Conservation (phyloP, 495 filamentous ascomycete genomes). For the Penicillium argentinense region DNA sequence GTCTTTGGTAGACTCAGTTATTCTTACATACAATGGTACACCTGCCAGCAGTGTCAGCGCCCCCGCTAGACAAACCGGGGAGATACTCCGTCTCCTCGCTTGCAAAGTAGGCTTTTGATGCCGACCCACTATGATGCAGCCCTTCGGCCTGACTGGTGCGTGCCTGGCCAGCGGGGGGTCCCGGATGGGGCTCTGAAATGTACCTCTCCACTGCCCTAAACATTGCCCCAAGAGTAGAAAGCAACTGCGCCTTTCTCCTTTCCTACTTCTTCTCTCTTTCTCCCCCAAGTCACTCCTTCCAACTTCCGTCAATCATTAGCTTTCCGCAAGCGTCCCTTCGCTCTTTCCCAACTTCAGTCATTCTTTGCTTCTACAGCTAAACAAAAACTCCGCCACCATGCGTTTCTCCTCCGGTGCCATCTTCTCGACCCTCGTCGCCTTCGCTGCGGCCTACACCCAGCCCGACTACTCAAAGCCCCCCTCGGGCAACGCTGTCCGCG, state of each 20-base stretch:
- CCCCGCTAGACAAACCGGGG: no score
- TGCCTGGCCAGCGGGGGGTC: not conserved
- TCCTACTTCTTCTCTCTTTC: conserved; percentile 20
- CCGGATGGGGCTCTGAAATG: conserved; percentile 3
- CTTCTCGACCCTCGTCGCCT: conserved; percentile 47
- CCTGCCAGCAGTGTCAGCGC: no score
- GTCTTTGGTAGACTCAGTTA: no score
- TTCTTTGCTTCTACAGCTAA: conserved; percentile 16
- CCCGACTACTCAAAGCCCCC: conserved; percentile 49
- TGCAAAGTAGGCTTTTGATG: conserved; percentile 1
- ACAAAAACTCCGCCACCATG: conserved; percentile 43
- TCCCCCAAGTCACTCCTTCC: conserved; percentile 27
- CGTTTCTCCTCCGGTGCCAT: conserved; percentile 48
- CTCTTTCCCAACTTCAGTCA: conserved; percentile 23
- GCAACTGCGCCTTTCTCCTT: conserved; percentile 22
- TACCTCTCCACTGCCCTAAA: not conserved
- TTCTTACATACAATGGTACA: no score
- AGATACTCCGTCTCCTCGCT: no score
- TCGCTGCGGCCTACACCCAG: conserved; percentile 53
- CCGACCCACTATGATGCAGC: conserved; percentile 2
- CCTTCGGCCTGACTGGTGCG: not conserved
- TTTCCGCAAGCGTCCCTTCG: conserved; percentile 14
- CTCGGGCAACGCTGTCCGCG: conserved; percentile 56
- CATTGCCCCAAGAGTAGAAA: conserved; percentile 3
- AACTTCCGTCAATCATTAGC: no score